Conservation (phyloP, 139 green algal genomes). For the Chlamydomonas sp. region DNA sequence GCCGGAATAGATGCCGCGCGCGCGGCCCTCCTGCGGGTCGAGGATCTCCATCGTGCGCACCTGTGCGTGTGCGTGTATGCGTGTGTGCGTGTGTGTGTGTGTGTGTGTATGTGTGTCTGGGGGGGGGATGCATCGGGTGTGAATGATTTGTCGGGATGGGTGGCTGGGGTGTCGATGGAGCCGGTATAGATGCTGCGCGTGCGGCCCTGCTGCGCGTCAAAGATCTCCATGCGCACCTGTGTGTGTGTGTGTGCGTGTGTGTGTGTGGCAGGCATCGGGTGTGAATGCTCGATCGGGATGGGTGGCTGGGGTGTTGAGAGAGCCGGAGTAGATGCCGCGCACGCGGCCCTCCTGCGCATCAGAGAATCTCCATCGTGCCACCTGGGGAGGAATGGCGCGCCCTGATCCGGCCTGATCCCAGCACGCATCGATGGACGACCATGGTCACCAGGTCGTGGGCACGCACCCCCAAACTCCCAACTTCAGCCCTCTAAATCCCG, state of each 20-base stretch:
- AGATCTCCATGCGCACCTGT: slow-evolving; percentile 79
- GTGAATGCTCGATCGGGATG: background rate
- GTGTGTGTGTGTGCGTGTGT: slow-evolving; percentile 4
- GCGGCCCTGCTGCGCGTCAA: slow-evolving; percentile 75
- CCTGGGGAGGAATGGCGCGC: background rate
- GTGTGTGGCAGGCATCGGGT: background rate
- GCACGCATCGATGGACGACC: no score
- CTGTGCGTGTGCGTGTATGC: slow-evolving; percentile 35
- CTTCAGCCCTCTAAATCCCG: no score
- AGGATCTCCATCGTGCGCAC: slow-evolving; percentile 81
- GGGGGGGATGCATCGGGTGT: background rate
- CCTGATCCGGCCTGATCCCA: no score
- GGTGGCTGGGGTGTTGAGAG: slow-evolving; percentile 50
- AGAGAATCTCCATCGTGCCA: slow-evolving; percentile 75
- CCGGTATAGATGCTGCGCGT: slow-evolving; percentile 88
- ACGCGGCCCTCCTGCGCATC: slow-evolving; percentile 74
- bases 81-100: slow-evolving; percentile 4
- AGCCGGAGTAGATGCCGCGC: slow-evolving; percentile 86
- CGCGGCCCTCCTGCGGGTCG: slow-evolving; percentile 71
- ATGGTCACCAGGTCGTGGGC: no score
- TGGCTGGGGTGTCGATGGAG: slow-evolving; percentile 51
- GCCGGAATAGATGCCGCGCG: slow-evolving; percentile 88
- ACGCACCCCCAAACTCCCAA: no score
- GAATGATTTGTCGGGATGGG: background rate
- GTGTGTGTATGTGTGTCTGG: slow-evolving; percentile 3